Base-by-base conservation (phyloP, 2,329 filamentous ascomycete genomes). In the Phialophora expanda region DNA sequence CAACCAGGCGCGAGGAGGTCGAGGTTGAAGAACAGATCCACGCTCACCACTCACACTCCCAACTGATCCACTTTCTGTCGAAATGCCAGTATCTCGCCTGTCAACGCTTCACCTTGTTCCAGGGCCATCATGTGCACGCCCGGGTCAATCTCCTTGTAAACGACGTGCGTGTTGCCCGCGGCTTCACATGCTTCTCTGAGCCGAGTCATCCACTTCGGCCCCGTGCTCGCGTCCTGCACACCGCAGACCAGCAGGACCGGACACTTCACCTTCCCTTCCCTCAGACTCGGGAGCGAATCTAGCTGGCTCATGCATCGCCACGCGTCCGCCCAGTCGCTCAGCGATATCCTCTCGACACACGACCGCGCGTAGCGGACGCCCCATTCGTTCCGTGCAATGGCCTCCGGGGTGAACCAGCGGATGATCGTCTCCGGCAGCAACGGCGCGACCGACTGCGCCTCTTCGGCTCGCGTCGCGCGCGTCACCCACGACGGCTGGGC, bases 61-160 rank as follows among this genome's bases (percentile, higher is more conserved):
- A 53, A 20, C 2, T 48, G 8, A 34, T 62, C 60, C 17, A 62
- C 51, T 51, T 20, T 46, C 50, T 17, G n/a, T 12, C 51, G 22
- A 32, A 62, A 62, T 17, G 22, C 34, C 22, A 64, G 44, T 12
- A 64, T 64, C 44, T 64, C 61, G 28, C 20, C 28, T 3, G 61
- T 44, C 48, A 64, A 11, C 14, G 54, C 61, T 8, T 57, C 55
- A 5, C 61, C 30, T 44, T 65, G 62, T 26, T 65, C 62, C 46
- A 65, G 12, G 20, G 56, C 62, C 62, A 65, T 65, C 62, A 65
- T 65, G 32, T 65, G 62, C 48, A 60, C 56, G 7, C 62, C 62
- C 14, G 62, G 62, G 26, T 65, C 62, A n/a, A 65, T 12, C 34
- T 65, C 62, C 56, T 54, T 58, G 34, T 59, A 65, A 8, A 48